Conservation (phyloP, 2,329 filamentous ascomycete genomes). For the Neofusicoccum cordaticola region DNA sequence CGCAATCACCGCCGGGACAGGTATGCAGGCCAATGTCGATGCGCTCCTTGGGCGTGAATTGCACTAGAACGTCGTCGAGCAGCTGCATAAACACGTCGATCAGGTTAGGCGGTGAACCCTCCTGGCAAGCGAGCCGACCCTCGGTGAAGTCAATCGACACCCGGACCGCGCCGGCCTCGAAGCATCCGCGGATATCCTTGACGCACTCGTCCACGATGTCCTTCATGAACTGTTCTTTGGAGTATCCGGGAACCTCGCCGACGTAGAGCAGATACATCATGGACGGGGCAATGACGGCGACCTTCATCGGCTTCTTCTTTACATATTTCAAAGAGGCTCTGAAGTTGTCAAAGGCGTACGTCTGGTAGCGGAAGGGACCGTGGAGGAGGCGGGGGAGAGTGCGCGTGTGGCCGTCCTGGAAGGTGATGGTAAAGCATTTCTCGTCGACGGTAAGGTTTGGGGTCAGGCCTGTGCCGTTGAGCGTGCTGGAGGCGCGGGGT, state of each 20-base stretch:
- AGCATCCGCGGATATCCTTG: constrained; percentile 15
- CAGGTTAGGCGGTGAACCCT: constrained; percentile 8
- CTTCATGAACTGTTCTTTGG: constrained; percentile 12
- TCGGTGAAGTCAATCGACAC: constrained; percentile 17
- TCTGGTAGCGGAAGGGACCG: constrained; percentile 15
- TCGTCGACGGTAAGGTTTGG: constrained; percentile 10
- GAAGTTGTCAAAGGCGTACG: constrained; percentile 11
- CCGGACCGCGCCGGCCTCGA: constrained; percentile 10
- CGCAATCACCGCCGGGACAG: constrained; percentile 15
- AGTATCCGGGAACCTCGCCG: constrained; percentile 14
- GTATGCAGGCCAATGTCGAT: constrained; percentile 13
- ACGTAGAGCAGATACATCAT: constrained; percentile 17
- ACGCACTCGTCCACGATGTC: constrained; percentile 16
- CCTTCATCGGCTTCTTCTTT: constrained; percentile 11
- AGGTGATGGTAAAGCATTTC: constrained; percentile 15
- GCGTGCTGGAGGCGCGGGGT: not conserved
- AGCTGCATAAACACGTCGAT: constrained; percentile 14
- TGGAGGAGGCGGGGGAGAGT: constrained; percentile 8
- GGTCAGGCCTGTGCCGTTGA: constrained; percentile 12
- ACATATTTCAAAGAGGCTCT: not conserved
- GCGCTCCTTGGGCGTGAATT: constrained; percentile 13
- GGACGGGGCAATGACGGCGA: constrained; percentile 13
- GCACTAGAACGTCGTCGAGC: constrained; percentile 11
- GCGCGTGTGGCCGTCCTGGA: constrained; percentile 16
- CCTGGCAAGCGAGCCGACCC: constrained; percentile 14